Evolutionary conservation across 1,284 basidiomycete genomes (phyloP).

Genomic region (Phenoliferia sp.): DNA sequence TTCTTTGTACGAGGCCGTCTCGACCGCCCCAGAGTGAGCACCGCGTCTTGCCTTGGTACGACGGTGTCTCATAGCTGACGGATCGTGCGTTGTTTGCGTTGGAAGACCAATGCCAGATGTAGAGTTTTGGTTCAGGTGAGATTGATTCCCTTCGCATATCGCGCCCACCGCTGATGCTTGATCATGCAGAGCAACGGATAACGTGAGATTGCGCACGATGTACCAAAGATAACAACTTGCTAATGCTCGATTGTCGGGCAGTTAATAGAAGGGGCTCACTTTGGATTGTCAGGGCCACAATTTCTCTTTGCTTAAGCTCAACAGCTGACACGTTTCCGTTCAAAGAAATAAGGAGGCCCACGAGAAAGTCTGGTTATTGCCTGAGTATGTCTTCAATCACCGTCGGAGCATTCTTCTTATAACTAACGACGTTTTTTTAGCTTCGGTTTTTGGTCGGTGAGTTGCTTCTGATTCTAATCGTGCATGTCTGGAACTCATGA

Average conservation of each 20-base stretch:
- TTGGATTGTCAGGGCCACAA: background rate
- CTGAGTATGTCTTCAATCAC: background rate
- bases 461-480: background rate
- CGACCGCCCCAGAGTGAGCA: slow-evolving; percentile 2
- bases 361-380: slow-evolving; percentile 6
- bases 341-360: background rate
- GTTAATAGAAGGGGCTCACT: slow-evolving; percentile 1
- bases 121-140: slow-evolving; percentile 8
- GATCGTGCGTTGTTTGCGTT: too few species aligned
- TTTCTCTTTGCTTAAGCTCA: background rate
- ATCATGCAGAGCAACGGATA: background rate
- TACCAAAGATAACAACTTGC: background rate
- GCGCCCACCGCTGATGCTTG: background rate
- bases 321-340: background rate
- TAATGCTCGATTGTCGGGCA: background rate
- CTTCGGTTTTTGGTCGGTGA: slow-evolving; percentile 7
- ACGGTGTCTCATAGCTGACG: background rate
- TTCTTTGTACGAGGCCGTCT: slow-evolving; percentile 2
- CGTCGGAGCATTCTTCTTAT: background rate
- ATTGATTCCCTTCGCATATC: background rate
- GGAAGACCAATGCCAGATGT: slow-evolving; percentile 5
- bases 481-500: background rate
- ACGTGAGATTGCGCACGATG: background rate
- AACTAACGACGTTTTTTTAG: background rate
- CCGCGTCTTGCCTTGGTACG: background rate